Evolutionary conservation across 495 filamentous ascomycete genomes (phyloP), one percentile per base, ranked within the genome.

Genomic region (Pyrenopolyporus hunteri): DNA sequence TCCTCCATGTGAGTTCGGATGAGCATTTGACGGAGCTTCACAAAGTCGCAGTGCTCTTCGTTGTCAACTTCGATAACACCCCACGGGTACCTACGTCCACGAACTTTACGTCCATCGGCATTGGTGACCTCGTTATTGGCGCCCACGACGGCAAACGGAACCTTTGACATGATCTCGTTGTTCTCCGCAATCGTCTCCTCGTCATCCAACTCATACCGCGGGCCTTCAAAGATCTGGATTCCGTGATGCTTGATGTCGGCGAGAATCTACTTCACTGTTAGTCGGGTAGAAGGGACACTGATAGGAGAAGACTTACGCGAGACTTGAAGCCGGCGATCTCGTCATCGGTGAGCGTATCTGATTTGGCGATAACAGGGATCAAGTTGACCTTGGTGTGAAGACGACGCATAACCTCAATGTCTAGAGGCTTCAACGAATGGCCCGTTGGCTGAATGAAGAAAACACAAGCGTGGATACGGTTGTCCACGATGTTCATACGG

Each of bases 1-100:
- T 98, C 94, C 73, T 98, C 94, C 94, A 98, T 98, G 85, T 98
- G 94, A 56, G 94, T 98, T 77, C 94, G 91, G 78, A 98, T 98
- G 68, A 98, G 86, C 94, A 98, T 98, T 76, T 98, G 94, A 70
- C 94, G 92, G 46, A 98, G 85, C 85, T 98, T 98, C 78, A 98
- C 95, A 63, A 98, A 98, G 78, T 98, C 94, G 76, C 94, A 98
- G 82, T 98, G 94, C 74, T 98, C 94, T 83, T 98, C 95, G 75
- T 98, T 98, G 79, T 98, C 94, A 61, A 98, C 94, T 79, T 98
- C 94, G 64, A 98, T 98, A 64, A 94, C 85, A 81, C 94, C 94
- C 94, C 94, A 98, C 16, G 95, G 95, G 80, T 98, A 98, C 68
- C 87, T 85, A 76, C 94, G 94, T 59, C 94, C 94, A 69, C 95